Percentiles rank a stretch among this genome's conserved stretches.
These are phyloP conservation scores for Hyphopichia wangnamkhiaoensis DNA, from an alignment of 1,139 yeast genomes.

Conservation along the genomic window DNA sequence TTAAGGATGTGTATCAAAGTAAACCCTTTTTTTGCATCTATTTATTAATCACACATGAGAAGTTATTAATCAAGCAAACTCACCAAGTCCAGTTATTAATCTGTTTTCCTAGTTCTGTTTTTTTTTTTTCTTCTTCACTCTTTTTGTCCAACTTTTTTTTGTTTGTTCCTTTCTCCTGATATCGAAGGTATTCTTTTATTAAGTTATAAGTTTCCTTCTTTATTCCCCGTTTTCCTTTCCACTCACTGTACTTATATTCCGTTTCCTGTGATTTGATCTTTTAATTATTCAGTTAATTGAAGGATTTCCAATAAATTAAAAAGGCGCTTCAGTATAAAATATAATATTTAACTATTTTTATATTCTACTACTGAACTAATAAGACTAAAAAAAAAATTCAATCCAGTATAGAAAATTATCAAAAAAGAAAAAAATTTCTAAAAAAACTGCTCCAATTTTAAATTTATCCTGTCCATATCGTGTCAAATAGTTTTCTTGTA, in stretches of 20 bases:
- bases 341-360: constrained; percentile 5
- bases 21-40: background rate
- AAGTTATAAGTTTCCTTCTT: background rate
- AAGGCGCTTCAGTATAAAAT: background rate
- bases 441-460: background rate
- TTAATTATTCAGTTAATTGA: constrained; percentile 5
- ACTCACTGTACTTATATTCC: background rate
- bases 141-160: background rate
- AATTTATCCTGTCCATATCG: background rate
- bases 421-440: background rate
- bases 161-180: background rate
- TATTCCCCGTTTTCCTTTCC: background rate
- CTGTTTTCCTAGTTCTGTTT: background rate
- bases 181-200: background rate
- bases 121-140: background rate
- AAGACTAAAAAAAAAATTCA: background rate
- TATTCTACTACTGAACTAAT: background rate
- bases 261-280: background rate
- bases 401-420: background rate
- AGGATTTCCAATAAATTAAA: background rate
- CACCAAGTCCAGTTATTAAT: background rate
- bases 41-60: background rate
- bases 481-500: background rate
- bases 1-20: too few relatives aligned
- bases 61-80: background rate